These are phyloP conservation scores for Xerocomellus amylosporus DNA, from an alignment of 768 basidiomycete genomes.

Conservation along the genomic window DNA sequence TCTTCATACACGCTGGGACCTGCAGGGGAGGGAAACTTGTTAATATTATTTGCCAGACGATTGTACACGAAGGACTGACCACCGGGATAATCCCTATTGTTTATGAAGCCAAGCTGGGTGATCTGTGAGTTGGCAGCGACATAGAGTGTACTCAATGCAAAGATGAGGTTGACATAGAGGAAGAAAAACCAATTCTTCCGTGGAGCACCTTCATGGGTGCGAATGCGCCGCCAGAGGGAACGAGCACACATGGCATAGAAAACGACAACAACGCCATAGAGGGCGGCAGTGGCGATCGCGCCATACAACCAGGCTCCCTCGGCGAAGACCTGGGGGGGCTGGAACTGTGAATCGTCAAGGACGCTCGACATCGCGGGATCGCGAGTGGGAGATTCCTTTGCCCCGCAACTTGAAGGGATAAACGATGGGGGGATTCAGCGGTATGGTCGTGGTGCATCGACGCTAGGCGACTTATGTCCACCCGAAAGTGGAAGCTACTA, in stretches of 20 bases:
- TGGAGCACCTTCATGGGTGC: not conserved
- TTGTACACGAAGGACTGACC: constrained; percentile 13
- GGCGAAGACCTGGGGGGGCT: constrained; percentile 14
- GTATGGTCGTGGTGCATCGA: not conserved
- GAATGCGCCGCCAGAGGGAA: constrained; percentile 27
- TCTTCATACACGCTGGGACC: constrained; percentile 27
- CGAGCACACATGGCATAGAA: constrained; percentile 26
- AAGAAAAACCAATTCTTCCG: constrained; percentile 30
- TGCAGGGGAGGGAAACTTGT: not conserved
- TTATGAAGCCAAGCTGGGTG: constrained; percentile 31
- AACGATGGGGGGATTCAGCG: constrained; percentile 2
- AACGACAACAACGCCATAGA: constrained; percentile 29
- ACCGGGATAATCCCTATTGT: constrained; percentile 32
- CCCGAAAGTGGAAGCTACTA: too few relatives aligned
- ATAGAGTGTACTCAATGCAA: constrained; percentile 29
- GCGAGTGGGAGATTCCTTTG: not conserved
- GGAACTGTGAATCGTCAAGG: constrained; percentile 8
- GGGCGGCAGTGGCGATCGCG: constrained; percentile 25
- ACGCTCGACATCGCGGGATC: constrained; percentile 15
- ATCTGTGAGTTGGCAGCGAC: constrained; percentile 22
- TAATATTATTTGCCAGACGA: not conserved
- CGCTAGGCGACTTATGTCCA: constrained; percentile 6
- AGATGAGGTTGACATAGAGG: constrained; percentile 29
- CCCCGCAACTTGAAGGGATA: not conserved
- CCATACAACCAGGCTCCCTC: constrained; percentile 33